Evolutionary conservation across 305 asterid species (phyloP).

Genomic region (Stenogyne calaminthoides): DNA sequence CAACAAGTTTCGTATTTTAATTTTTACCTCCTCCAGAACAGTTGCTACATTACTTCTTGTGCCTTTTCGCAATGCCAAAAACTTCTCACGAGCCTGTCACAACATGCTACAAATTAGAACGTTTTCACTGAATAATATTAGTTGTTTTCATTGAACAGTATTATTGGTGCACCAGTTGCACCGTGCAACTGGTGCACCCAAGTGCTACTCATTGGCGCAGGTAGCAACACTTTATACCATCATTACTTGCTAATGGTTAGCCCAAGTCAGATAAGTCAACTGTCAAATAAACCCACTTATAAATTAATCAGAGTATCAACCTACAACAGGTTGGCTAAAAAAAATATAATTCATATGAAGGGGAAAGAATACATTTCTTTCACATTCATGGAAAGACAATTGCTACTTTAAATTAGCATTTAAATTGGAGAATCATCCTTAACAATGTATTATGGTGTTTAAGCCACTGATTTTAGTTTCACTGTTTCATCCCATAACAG

Average conservation of each 20-base stretch:
- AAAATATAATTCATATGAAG: neutral
- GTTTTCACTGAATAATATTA: no score
- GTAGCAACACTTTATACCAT: no score
- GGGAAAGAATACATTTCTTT: neutral
- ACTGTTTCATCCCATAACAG: neutral
- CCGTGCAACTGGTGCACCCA: no score
- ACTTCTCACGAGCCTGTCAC: conserved; percentile 95
- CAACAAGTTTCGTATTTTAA: conserved; percentile 26
- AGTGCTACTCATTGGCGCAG: no score
- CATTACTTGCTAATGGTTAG: no score
- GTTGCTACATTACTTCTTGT: conserved; percentile 86
- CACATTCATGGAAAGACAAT: conserved; percentile 6
- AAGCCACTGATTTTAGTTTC: neutral
- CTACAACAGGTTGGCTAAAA: no score
- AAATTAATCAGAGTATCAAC: no score
- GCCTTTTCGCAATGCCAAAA: conserved; percentile 90
- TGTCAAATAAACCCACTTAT: no score
- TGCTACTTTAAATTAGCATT: conserved; percentile 1
- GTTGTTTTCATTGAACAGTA: no score
- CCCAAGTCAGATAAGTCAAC: no score
- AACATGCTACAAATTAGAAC: conserved; percentile 30
- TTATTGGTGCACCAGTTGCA: no score
- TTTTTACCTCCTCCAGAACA: conserved; percentile 93
- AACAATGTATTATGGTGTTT: neutral
- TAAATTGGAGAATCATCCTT: neutral